phyloP scores from a whole-genome alignment of 2,329 filamentous ascomycete species.

The Pyrenophora teres region DNA sequence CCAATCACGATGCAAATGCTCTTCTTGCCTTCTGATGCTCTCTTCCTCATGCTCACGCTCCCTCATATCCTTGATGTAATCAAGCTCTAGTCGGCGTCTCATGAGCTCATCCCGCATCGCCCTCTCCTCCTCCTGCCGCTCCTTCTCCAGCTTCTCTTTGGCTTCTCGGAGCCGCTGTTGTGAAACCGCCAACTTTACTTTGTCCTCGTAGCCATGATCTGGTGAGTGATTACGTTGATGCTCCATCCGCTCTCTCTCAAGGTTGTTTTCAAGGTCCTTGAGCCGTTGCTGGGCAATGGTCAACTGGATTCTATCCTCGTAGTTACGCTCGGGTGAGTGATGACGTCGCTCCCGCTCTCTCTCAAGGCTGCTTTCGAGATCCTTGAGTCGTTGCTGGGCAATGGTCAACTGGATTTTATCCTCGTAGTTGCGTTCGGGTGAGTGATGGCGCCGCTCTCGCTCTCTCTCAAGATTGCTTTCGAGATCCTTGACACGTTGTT shows the following conservation, averaged over 20 bases:
- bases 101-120: slow-evolving; percentile 48
- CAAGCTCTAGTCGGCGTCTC: slow-evolving; percentile 41
- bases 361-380: slow-evolving; percentile 16
- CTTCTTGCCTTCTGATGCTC: slow-evolving; percentile 33
- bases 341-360: slow-evolving; percentile 15
- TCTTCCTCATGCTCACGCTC: slow-evolving; percentile 40
- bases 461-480: slow-evolving; percentile 12
- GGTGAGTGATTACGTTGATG: slow-evolving; percentile 13
- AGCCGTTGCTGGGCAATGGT: slow-evolving; percentile 43
- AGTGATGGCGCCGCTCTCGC: slow-evolving; percentile 16
- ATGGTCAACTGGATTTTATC: slow-evolving; percentile 43
- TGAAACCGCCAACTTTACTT: slow-evolving; percentile 42
- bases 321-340: slow-evolving; percentile 31
- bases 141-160: slow-evolving; percentile 41
- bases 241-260: slow-evolving; percentile 29
- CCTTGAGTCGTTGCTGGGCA: slow-evolving; percentile 43
- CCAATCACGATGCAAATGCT: slow-evolving; percentile 39
- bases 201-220: slow-evolving; percentile 22
- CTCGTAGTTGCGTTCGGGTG: slow-evolving; percentile 30
- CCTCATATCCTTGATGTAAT: slow-evolving; percentile 42
- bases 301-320: slow-evolving; percentile 39
- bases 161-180: slow-evolving; percentile 45
- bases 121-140: slow-evolving; percentile 41
- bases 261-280: slow-evolving; percentile 38
- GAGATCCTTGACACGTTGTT: slow-evolving; percentile 12